Evolutionary conservation across 495 filamentous ascomycete genomes (phyloP).

Genomic region (Penicillium turbatum): DNA sequence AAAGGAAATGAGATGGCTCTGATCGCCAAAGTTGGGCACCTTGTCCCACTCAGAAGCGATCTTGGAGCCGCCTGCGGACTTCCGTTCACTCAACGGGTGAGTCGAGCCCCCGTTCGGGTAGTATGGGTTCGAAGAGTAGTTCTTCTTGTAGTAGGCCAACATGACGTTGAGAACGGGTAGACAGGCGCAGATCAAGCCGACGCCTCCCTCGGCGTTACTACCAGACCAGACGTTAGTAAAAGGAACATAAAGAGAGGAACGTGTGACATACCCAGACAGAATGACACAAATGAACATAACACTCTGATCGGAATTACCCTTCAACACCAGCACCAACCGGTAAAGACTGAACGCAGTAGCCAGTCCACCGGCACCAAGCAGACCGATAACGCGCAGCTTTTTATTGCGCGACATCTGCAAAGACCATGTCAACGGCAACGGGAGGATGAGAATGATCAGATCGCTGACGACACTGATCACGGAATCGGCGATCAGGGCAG

Average conservation of each 20-base stretch:
- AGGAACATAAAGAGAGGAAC: neutral
- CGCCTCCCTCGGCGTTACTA: slow-evolving; percentile 45
- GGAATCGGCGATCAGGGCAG: slow-evolving; percentile 44
- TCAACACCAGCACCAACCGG: slow-evolving; percentile 40
- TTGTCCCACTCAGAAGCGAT: slow-evolving; percentile 16
- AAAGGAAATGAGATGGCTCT: slow-evolving; percentile 36
- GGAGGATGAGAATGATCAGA: slow-evolving; percentile 42
- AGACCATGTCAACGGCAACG: slow-evolving; percentile 44
- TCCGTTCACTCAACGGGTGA: slow-evolving; percentile 27
- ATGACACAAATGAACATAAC: slow-evolving; percentile 43
- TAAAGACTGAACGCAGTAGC: slow-evolving; percentile 45
- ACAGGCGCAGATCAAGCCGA: slow-evolving; percentile 48
- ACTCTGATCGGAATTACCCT: slow-evolving; percentile 34
- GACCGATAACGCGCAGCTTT: slow-evolving; percentile 43
- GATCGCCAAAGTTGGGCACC: slow-evolving; percentile 25
- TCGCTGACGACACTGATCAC: slow-evolving; percentile 47
- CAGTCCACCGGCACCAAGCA: slow-evolving; percentile 45
- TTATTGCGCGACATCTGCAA: slow-evolving; percentile 44
- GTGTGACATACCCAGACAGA: slow-evolving; percentile 39
- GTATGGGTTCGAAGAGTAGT: slow-evolving; percentile 32
- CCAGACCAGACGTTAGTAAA: slow-evolving; percentile 1
- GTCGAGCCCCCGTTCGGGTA: slow-evolving; percentile 28
- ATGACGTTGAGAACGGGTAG: slow-evolving; percentile 42
- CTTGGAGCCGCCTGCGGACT: slow-evolving; percentile 17
- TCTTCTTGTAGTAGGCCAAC: slow-evolving; percentile 25